phyloP scores from a whole-genome alignment of 305 asterid genomes.

The Fraxinus velutina region DNA sequence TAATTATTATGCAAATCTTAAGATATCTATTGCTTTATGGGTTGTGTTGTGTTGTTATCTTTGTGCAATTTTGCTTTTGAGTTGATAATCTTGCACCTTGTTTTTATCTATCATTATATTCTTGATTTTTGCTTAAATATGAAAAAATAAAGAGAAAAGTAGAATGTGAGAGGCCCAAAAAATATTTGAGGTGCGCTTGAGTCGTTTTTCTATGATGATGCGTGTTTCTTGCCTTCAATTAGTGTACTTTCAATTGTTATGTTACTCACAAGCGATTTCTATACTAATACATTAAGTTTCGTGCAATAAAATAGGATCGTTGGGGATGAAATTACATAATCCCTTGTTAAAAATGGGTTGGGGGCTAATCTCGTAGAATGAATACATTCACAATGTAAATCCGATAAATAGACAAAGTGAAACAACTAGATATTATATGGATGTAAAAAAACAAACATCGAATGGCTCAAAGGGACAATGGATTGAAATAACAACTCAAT shows the following conservation, averaged over 20 bases:
- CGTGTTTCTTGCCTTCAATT: background rate
- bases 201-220: background rate
- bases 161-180: background rate
- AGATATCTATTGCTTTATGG: background rate
- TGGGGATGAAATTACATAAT: background rate
- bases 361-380: background rate
- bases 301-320: background rate
- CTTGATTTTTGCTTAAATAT: background rate
- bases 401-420: background rate
- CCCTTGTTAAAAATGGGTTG: background rate
- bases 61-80: background rate
- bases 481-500: background rate
- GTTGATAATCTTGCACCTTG: background rate
- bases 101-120: background rate
- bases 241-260: background rate
- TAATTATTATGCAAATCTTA: slow-evolving; percentile 2
- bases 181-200: background rate
- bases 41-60: background rate
- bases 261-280: too few species aligned
- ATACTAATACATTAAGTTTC: background rate
- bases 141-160: background rate
- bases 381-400: background rate
- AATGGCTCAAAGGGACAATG: background rate
- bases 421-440: background rate
- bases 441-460: too few species aligned